These are phyloP conservation scores for Boechera stricta DNA, from an alignment of 345 rosid genomes.

Conservation along the genomic window DNA sequence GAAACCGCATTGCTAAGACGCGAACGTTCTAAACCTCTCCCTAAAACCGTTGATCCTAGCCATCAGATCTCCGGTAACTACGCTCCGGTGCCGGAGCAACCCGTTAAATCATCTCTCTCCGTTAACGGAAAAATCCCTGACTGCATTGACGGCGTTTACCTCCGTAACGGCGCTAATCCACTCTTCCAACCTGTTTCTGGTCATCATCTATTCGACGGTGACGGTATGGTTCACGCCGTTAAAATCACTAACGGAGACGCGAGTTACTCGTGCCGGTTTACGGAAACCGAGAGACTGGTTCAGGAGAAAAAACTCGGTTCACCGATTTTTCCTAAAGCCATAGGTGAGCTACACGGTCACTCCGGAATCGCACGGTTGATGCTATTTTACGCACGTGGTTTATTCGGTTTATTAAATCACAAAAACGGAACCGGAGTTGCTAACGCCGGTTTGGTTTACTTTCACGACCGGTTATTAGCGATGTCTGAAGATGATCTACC, in stretches of 20 bases:
- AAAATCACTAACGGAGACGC: slow-evolving; percentile 58
- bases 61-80: slow-evolving; percentile 90
- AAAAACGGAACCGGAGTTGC: slow-evolving; percentile 81
- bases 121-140: slow-evolving; percentile 72
- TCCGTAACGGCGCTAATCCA: slow-evolving; percentile 97
- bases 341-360: slow-evolving; percentile 91
- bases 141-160: slow-evolving; percentile 83
- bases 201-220: slow-evolving; percentile 94
- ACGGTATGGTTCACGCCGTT: slow-evolving; percentile 95
- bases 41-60: slow-evolving; percentile 82
- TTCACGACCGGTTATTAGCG: slow-evolving; percentile 73
- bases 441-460: slow-evolving; percentile 87
- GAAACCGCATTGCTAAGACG: slow-evolving; percentile 67
- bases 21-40: slow-evolving; percentile 69
- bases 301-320: slow-evolving; percentile 62
- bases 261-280: slow-evolving; percentile 90
- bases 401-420: slow-evolving; percentile 70
- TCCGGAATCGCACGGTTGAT: slow-evolving; percentile 72
- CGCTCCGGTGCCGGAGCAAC: slow-evolving; percentile 82
- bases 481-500: slow-evolving; percentile 96
- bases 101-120: slow-evolving; percentile 57
- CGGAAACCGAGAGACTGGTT: slow-evolving; percentile 65
- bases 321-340: slow-evolving; percentile 86
- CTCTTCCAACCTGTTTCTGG: slow-evolving; percentile 84
- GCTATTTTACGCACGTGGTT: slow-evolving; percentile 74